These are phyloP conservation scores for Escovopsis weberi DNA, from an alignment of 2,329 filamentous ascomycete genomes.

Conservation along the genomic window DNA sequence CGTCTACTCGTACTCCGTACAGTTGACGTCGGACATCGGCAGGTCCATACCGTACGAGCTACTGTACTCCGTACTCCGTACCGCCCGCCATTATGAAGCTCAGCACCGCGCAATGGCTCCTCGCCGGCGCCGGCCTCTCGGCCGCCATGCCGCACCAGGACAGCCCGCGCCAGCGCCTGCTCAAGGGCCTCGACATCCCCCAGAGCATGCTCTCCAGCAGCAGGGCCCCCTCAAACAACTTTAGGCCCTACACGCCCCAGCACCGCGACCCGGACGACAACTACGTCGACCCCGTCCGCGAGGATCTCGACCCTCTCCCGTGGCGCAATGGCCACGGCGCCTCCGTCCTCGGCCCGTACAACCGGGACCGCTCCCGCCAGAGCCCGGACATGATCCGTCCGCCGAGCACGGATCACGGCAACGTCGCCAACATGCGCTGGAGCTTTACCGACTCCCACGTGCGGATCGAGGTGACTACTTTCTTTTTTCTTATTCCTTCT, in stretches of 20 bases:
- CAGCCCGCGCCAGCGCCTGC: conserved; percentile 39
- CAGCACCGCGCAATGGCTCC: conserved; percentile 12
- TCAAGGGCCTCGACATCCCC: conserved; percentile 33
- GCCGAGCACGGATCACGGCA: conserved; percentile 58
- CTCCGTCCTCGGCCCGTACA: conserved; percentile 55
- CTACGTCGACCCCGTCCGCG: conserved; percentile 44
- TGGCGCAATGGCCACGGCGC: conserved; percentile 50
- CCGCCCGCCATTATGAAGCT: conserved; percentile 13
- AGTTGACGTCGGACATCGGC: too few species aligned
- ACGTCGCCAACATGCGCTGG: conserved; percentile 59
- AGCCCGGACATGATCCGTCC: conserved; percentile 59
- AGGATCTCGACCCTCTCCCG: conserved; percentile 49
- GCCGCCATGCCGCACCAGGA: conserved; percentile 24
- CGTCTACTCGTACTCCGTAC: too few species aligned
- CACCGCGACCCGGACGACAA: conserved; percentile 47
- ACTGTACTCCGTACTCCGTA: too few species aligned
- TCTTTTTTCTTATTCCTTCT: neutral
- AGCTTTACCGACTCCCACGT: conserved; percentile 51
- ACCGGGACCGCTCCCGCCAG: conserved; percentile 50
- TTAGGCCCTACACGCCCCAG: conserved; percentile 41
- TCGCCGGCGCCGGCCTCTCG: conserved; percentile 8
- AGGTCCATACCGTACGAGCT: too few species aligned
- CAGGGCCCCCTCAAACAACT: conserved; percentile 6
- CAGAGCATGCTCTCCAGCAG: conserved; percentile 24
- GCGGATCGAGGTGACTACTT: conserved; percentile 39